Percentiles rank a stretch among this genome's conserved stretches.
Conservation (phyloP, 2,329 filamentous ascomycete genomes). For the Fusarium neocosmosporiellum region DNA sequence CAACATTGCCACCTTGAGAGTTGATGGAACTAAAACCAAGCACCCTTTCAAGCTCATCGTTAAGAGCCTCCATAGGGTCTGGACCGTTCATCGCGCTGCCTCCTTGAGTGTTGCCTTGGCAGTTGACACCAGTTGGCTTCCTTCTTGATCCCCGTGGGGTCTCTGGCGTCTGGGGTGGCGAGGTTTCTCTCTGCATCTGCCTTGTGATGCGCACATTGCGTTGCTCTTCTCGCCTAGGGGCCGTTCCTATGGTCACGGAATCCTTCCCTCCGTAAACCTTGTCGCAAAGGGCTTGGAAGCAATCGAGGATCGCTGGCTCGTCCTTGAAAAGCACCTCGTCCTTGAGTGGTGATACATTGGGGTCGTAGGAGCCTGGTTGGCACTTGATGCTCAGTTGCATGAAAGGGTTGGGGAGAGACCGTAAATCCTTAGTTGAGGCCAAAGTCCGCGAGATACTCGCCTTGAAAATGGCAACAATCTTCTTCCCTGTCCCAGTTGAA, state of each 20-base stretch:
- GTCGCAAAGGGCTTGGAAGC: constrained; percentile 59
- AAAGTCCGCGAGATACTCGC: constrained; percentile 55
- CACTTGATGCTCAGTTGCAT: constrained; percentile 73
- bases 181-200: background rate
- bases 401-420: constrained; percentile 64
- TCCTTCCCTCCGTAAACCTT: constrained; percentile 49
- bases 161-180: background rate
- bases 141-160: background rate
- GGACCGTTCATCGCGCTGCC: constrained; percentile 3
- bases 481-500: constrained; percentile 67
- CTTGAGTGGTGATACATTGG: constrained; percentile 78
- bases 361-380: constrained; percentile 72
- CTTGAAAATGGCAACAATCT: constrained; percentile 65
- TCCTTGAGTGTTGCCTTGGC: background rate
- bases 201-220: background rate
- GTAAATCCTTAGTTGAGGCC: constrained; percentile 38
- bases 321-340: constrained; percentile 77
- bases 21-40: background rate
- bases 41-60: constrained; percentile 14
- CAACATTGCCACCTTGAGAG: background rate
- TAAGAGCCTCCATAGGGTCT: constrained; percentile 24
- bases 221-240: background rate
- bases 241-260: background rate
- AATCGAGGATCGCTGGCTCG: constrained; percentile 56
- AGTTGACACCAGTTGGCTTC: background rate